Percentiles rank a stretch among this genome's conserved stretches.
These are phyloP conservation scores for Pseudoturritis turrita DNA, from an alignment of 345 rosid genomes.

Conservation along the genomic window DNA sequence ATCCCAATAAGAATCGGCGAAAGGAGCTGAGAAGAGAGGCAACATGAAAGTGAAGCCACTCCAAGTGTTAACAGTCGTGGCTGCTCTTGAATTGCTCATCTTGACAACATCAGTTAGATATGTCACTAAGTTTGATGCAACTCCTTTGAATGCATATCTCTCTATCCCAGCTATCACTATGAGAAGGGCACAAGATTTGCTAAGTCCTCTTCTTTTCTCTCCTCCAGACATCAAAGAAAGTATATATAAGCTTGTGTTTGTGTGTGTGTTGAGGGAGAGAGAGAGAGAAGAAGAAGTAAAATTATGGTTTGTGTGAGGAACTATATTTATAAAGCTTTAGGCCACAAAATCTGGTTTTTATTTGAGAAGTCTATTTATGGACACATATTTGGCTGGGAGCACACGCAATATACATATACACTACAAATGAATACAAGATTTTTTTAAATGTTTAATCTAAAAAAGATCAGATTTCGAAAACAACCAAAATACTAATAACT, in stretches of 20 bases:
- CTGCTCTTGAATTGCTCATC: conserved; percentile 86
- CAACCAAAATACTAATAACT: not conserved
- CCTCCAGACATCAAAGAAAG: conserved; percentile 35
- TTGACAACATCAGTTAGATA: conserved; percentile 77
- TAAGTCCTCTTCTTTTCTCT: conserved; percentile 40
- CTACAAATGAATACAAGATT: not conserved
- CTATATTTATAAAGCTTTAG: conserved; percentile 23
- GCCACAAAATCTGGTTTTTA: not conserved
- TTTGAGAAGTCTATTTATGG: not conserved
- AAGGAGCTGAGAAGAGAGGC: conserved; percentile 76
- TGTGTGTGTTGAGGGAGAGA: not conserved
- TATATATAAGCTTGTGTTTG: not conserved
- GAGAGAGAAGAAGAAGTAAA: not conserved
- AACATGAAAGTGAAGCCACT: conserved; percentile 82
- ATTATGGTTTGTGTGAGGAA: conserved; percentile 20
- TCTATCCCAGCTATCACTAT: conserved; percentile 87
- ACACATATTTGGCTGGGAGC: conserved; percentile 13
- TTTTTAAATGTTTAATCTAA: not conserved
- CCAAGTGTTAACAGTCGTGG: conserved; percentile 86
- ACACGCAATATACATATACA: conserved; percentile 8
- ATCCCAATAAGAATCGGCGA: conserved; percentile 82
- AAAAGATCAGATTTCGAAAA: not conserved
- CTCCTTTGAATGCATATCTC: conserved; percentile 97
- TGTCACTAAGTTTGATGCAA: conserved; percentile 85
- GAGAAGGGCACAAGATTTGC: conserved; percentile 67